Conservation (phyloP, 2,329 filamentous ascomycete genomes). For the Clarireedia sp. region DNA sequence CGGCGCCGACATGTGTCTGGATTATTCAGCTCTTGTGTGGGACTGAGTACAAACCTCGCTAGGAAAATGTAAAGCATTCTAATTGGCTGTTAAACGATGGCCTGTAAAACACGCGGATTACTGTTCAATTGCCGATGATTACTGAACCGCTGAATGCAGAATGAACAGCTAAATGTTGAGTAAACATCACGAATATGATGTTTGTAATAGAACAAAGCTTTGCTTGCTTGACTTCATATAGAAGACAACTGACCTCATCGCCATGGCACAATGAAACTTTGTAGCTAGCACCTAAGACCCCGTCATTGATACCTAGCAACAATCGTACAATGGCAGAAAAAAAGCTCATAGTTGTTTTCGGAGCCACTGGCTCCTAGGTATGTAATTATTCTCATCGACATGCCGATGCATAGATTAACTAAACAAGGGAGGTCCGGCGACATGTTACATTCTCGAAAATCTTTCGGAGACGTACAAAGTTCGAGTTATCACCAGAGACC, state of each 20-base stretch:
- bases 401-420: not conserved
- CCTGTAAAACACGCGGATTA: not conserved
- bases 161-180: not conserved
- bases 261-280: not conserved
- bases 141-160: not conserved
- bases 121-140: not conserved
- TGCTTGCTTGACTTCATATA: no score
- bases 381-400: not conserved
- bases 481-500: not conserved
- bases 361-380: not conserved
- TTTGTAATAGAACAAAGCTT: no score
- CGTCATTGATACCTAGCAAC: not conserved
- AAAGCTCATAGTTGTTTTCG: not conserved
- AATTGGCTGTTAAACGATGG: no score
- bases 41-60: no score
- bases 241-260: no score
- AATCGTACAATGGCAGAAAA: not conserved
- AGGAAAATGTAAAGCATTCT: no score
- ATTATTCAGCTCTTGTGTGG: no score
- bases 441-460: conserved; percentile 1
- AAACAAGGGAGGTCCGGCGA: conserved; percentile 1
- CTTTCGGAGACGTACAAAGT: conserved; percentile 1
- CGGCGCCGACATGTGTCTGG: no score
- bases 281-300: not conserved
- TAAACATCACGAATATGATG: not conserved